Percentiles rank a stretch among this genome's conserved stretches.
phyloP scores from a whole-genome alignment of 2,329 filamentous ascomycete genomes.

The Ophiosphaerella narmari region DNA sequence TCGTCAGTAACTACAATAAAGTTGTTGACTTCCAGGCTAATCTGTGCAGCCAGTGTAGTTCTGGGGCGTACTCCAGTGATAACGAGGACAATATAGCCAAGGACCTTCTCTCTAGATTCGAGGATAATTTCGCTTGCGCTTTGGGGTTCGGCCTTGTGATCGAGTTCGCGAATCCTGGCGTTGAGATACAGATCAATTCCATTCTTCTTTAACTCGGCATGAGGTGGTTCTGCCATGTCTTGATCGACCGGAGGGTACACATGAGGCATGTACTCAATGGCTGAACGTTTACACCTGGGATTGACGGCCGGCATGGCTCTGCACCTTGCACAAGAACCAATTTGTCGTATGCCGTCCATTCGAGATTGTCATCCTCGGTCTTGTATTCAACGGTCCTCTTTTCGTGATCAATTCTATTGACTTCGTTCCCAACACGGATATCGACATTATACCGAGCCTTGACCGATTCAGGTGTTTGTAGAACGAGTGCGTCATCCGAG shows the following conservation, averaged over 20 bases:
- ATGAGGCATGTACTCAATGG: constrained; percentile 22
- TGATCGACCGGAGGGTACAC: constrained; percentile 25
- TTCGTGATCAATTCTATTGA: constrained; percentile 22
- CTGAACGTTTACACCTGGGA: constrained; percentile 24
- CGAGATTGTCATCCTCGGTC: not conserved
- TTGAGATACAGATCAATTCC: constrained; percentile 17
- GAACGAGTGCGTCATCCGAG: constrained; percentile 17
- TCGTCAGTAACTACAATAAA: constrained; percentile 18
- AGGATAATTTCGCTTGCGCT: constrained; percentile 2
- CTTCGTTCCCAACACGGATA: constrained; percentile 23
- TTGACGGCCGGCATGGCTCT: constrained; percentile 17
- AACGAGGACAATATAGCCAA: constrained; percentile 11
- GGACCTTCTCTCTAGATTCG: constrained; percentile 1
- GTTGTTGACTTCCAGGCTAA: constrained; percentile 16
- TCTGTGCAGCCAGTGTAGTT: constrained; percentile 5
- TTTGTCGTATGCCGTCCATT: constrained; percentile 24
- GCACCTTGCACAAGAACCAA: constrained; percentile 25
- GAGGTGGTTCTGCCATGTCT: constrained; percentile 23
- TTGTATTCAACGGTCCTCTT: constrained; percentile 4
- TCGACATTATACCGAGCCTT: constrained; percentile 31
- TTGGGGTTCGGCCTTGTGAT: not conserved
- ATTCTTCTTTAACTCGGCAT: constrained; percentile 21
- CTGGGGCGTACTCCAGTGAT: constrained; percentile 16
- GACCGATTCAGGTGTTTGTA: constrained; percentile 26
- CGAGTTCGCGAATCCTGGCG: constrained; percentile 6